Evolutionary conservation across 176 grass and related monocot genomes (phyloP).

Genomic region (Pharus latifolius): DNA sequence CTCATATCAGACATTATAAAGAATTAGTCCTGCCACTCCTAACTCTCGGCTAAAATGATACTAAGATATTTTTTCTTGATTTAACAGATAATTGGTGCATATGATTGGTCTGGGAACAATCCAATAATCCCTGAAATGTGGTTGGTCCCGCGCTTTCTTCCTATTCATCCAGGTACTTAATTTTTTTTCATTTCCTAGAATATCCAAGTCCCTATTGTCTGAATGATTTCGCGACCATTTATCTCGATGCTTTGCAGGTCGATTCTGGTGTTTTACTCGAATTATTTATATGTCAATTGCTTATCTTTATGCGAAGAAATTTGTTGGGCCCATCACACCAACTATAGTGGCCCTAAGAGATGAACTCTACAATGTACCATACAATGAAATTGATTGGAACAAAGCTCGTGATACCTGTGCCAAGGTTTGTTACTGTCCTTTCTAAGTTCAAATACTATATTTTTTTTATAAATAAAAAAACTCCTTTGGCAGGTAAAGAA

Average conservation of each 20-base stretch:
- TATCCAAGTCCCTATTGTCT: too few relatives aligned
- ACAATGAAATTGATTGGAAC: slow-evolving; percentile 47
- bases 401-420: slow-evolving; percentile 58
- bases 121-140: slow-evolving; percentile 38
- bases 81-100: slow-evolving; percentile 35
- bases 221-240: too few relatives aligned
- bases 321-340: slow-evolving; percentile 48
- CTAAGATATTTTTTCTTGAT: not conserved
- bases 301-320: slow-evolving; percentile 70
- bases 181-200: not conserved
- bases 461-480: too few relatives aligned
- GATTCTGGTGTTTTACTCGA: slow-evolving; percentile 42
- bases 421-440: slow-evolving; percentile 30
- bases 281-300: slow-evolving; percentile 72
- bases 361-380: slow-evolving; percentile 39
- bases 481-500: too few relatives aligned
- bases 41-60: too few relatives aligned
- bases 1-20: too few relatives aligned
- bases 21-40: too few relatives aligned
- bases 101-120: slow-evolving; percentile 55
- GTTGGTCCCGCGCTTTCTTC: slow-evolving; percentile 44
- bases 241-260: slow-evolving; percentile 39
- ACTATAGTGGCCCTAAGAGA: slow-evolving; percentile 40
- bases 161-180: slow-evolving; percentile 41
- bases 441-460: not conserved